A percentile compares a stretch with the other conserved stretches of the same genome.
Conservation (phyloP, 495 filamentous ascomycete species). For the Tetracladium setigerum region DNA sequence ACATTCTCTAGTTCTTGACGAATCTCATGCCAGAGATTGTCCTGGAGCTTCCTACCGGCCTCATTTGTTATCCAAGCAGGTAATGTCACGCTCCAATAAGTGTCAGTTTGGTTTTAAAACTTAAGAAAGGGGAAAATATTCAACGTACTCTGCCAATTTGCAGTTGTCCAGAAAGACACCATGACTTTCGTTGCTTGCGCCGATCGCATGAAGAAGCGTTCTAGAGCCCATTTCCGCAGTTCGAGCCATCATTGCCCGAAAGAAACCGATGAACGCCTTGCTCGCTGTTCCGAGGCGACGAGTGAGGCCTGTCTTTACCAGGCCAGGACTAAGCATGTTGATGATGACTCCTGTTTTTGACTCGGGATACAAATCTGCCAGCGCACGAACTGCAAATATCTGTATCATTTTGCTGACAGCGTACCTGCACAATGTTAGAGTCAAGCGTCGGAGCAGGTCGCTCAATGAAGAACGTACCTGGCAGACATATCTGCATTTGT, state of each 20-base stretch:
- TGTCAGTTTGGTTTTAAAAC: too few relatives aligned
- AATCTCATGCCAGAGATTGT: constrained; percentile 20
- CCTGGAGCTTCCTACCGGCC: constrained; percentile 20
- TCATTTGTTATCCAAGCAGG: constrained; percentile 21
- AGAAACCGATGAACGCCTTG: constrained; percentile 6
- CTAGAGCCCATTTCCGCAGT: constrained; percentile 11
- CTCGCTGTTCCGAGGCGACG: constrained; percentile 7
- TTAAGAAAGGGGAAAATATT: too few relatives aligned
- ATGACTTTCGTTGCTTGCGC: constrained; percentile 2
- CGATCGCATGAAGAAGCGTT: constrained; percentile 6
- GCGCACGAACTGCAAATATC: constrained; percentile 36
- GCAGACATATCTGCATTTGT: too few relatives aligned
- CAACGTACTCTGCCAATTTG: background rate
- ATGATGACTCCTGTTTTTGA: constrained; percentile 35
- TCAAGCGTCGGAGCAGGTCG: too few relatives aligned
- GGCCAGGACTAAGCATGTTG: constrained; percentile 33
- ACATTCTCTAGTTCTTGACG: constrained; percentile 9
- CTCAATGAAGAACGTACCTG: too few relatives aligned
- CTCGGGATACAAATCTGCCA: constrained; percentile 27
- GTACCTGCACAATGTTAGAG: constrained; percentile 26
- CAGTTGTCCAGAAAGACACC: background rate
- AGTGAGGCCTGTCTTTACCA: constrained; percentile 16
- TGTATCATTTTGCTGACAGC: constrained; percentile 45
- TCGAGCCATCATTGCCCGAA: constrained; percentile 10
- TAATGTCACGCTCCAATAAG: background rate